Evolutionary conservation across 73 alveolate species (phyloP).

Genomic region (Paramecium octaurelia): DNA sequence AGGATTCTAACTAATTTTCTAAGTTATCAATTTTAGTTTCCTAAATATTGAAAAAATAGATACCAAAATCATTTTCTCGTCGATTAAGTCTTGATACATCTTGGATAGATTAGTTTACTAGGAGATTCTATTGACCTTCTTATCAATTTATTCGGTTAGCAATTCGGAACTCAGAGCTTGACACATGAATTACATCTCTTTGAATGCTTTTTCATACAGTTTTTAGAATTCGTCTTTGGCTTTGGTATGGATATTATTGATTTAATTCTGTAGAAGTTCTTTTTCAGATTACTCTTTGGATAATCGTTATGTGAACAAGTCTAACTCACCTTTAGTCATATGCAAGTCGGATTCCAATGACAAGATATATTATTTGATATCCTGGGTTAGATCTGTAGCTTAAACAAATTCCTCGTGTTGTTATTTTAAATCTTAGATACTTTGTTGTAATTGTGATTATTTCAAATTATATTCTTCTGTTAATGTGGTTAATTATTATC

Average conservation of each 20-base stretch:
- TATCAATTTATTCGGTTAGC: background rate
- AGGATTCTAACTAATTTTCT: background rate
- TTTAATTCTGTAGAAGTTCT: background rate
- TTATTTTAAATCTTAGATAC: background rate
- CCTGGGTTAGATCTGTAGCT: background rate
- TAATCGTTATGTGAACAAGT: background rate
- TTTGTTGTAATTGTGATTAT: background rate
- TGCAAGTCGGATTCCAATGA: background rate
- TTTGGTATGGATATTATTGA: background rate
- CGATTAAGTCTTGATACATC: background rate
- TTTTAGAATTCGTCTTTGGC: slow-evolving; percentile 19
- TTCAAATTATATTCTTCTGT: background rate
- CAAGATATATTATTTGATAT: slow-evolving; percentile 1
- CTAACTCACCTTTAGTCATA: background rate
- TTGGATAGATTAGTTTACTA: background rate
- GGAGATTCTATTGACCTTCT: background rate
- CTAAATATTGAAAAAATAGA: background rate
- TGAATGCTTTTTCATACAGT: slow-evolving; percentile 14
- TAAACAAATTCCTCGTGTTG: slow-evolving; percentile 22
- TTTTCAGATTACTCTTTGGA: slow-evolving; percentile 16
- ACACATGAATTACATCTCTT: slow-evolving; percentile 1
- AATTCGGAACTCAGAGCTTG: slow-evolving; percentile 38
- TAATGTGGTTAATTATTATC: background rate
- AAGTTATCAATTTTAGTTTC: background rate
- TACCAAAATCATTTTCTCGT: slow-evolving; percentile 3